Evolutionary conservation across 2,329 filamentous ascomycete genomes (phyloP).

Genomic region (Ceratocystis huliohia): DNA sequence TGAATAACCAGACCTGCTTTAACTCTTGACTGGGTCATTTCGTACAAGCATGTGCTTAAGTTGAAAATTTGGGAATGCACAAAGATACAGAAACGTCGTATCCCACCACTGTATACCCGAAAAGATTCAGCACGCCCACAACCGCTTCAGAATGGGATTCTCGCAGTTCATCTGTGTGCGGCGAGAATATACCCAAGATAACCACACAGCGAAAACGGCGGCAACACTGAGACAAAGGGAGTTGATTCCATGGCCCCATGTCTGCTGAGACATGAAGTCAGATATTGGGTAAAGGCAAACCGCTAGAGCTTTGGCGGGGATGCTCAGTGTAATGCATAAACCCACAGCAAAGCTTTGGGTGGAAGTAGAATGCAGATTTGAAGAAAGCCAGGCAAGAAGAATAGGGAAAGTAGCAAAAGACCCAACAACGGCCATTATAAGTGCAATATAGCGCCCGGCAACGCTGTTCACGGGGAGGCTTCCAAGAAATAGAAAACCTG

Average conservation of each 20-base stretch:
- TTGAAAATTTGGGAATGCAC: neutral
- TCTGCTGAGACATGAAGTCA: constrained; percentile 6
- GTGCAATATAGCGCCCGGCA: constrained; percentile 35
- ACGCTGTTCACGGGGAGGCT: neutral
- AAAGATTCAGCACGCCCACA: neutral
- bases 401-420: constrained; percentile 58
- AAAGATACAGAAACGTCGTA: neutral
- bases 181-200: constrained; percentile 1
- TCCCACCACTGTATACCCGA: too few relatives aligned
- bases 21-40: neutral
- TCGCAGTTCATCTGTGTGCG: neutral
- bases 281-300: constrained; percentile 44
- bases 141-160: neutral
- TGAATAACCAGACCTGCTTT: neutral
- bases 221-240: constrained; percentile 43
- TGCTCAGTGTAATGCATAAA: constrained; percentile 53
- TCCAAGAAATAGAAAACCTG: constrained; percentile 31
- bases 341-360: constrained; percentile 57
- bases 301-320: constrained; percentile 58
- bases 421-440: constrained; percentile 54
- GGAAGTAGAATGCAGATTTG: constrained; percentile 53
- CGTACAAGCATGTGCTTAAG: too few relatives aligned
- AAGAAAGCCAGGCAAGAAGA: constrained; percentile 56
- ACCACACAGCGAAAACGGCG: constrained; percentile 28
- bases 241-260: constrained; percentile 44